Base-by-base conservation (phyloP, 768 basidiomycete species). In the Pleurotus giganteus region DNA sequence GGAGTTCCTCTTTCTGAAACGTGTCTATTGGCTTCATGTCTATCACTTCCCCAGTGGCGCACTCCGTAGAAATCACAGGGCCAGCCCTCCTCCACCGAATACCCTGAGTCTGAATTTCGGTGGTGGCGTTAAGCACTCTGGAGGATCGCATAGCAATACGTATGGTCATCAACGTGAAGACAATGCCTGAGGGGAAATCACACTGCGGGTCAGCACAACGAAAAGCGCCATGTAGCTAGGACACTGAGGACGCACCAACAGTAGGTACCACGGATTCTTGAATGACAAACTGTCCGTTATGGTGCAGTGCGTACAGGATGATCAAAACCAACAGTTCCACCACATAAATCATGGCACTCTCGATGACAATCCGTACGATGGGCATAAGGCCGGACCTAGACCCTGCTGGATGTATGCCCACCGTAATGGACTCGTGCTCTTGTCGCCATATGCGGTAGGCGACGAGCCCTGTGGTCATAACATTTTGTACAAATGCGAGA, bases 401-500 rank as follows among this genome's bases (percentile, higher is more conserved):
- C 11, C 39, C 19, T 19, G n/a, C 4, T 29, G 53, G 31, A 15
- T 44, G 46, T 17, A 60, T 45, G 4, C 61, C 53, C 4, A 47
- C 32, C n/a, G 26, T 26, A 23, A 36, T 6, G 4, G 60, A 53
- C 3, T 29, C 28, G 2, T 29, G 47, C 21, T 61, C 36, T 26
- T 60, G 57, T 1, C 24, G 24, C 72, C 70, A 76, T 26, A 79
- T 72, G 28, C 72, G 74, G 32, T 51, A 63, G 17, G 70, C 69
- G 43, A 78, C 78, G 62, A 79, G 70, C 11, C 51, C 43, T 4
- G 76, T 78, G 29, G 77, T 67, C 23, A 78, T 52, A 59, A 73
- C 47, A 54, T 79, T 79, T 4, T 74, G 70, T 49, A 66, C 67
- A 31, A 79, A 67, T 3, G 77, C 73, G 31, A 79, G 68, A 23